These are phyloP conservation scores for Parastagonospora nodorum DNA, from an alignment of 2,329 filamentous ascomycete species.

Conservation along the genomic window DNA sequence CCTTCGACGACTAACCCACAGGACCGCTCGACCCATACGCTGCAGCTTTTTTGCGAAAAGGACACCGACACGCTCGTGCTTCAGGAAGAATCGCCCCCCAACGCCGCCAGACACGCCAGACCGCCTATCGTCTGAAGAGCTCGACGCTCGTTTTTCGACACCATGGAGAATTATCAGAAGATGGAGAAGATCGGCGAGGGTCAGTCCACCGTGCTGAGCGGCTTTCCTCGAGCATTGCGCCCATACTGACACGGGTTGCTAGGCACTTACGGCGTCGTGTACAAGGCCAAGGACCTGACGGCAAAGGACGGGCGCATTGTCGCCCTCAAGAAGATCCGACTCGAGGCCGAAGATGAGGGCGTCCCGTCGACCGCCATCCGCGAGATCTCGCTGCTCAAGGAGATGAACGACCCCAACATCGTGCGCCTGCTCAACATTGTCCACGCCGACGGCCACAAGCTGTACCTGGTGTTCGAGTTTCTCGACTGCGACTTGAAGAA, in stretches of 20 bases:
- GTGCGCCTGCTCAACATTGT: slow-evolving; percentile 89
- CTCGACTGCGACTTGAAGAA: slow-evolving; percentile 92
- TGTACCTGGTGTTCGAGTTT: slow-evolving; percentile 92
- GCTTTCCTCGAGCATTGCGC: slow-evolving; percentile 2
- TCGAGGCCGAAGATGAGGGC: slow-evolving; percentile 93
- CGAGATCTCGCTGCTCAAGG: slow-evolving; percentile 91
- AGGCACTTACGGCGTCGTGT: slow-evolving; percentile 89
- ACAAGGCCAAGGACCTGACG: slow-evolving; percentile 87
- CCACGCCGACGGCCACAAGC: slow-evolving; percentile 91
- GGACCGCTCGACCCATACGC: no score
- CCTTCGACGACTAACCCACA: no score
- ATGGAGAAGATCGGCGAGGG: slow-evolving; percentile 94
- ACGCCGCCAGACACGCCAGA: slow-evolving; percentile 10
- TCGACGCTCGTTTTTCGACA: slow-evolving; percentile 18
- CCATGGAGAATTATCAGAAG: slow-evolving; percentile 96
- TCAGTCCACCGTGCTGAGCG: slow-evolving; percentile 51
- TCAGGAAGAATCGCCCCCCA: slow-evolving; percentile 25
- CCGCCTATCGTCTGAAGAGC: slow-evolving; percentile 27
- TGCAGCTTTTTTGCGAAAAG: no score
- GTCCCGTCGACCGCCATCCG: slow-evolving; percentile 92
- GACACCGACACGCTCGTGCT: neutral
- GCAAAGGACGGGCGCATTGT: slow-evolving; percentile 80
- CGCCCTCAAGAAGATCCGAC: slow-evolving; percentile 91
- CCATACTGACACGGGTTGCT: slow-evolving; percentile 39
- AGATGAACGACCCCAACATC: slow-evolving; percentile 92